Percentiles rank a stretch among this genome's conserved stretches.
Conservation (phyloP, 73 alveolate species). For the Tetrahymena malaccensis region DNA sequence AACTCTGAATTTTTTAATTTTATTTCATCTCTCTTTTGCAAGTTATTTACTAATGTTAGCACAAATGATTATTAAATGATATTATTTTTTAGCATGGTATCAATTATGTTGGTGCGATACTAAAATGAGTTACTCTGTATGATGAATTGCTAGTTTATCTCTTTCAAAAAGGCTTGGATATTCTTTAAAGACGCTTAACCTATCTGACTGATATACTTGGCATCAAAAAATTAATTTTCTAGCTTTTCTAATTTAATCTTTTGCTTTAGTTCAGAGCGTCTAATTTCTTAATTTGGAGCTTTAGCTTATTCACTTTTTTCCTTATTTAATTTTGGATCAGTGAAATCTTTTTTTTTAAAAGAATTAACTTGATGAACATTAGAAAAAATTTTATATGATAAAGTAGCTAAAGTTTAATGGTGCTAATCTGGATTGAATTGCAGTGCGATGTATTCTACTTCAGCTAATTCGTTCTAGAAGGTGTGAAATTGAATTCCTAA, state of each 20-base stretch:
- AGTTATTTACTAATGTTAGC: background rate
- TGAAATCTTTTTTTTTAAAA: background rate
- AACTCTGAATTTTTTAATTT: background rate
- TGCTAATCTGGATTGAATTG: background rate
- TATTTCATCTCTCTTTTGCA: background rate
- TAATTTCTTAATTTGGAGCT: background rate
- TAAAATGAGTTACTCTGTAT: background rate
- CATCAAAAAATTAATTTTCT: background rate
- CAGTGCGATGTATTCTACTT: background rate
- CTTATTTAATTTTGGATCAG: background rate
- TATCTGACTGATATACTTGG: background rate
- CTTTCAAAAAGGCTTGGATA: background rate
- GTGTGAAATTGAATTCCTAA: background rate
- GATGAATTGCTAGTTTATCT: background rate
- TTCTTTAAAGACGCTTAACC: background rate
- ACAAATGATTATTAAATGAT: background rate
- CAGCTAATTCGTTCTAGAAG: background rate
- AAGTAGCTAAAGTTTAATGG: background rate
- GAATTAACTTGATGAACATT: background rate
- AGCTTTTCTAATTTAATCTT: background rate
- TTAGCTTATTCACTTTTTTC: no score
- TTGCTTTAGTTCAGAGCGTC: background rate
- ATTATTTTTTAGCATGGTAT: background rate
- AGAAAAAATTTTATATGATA: background rate
- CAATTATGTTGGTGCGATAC: background rate